These are phyloP conservation scores for Erysimum cheiranthoides DNA, from an alignment of 345 rosid species.

Conservation along the genomic window DNA sequence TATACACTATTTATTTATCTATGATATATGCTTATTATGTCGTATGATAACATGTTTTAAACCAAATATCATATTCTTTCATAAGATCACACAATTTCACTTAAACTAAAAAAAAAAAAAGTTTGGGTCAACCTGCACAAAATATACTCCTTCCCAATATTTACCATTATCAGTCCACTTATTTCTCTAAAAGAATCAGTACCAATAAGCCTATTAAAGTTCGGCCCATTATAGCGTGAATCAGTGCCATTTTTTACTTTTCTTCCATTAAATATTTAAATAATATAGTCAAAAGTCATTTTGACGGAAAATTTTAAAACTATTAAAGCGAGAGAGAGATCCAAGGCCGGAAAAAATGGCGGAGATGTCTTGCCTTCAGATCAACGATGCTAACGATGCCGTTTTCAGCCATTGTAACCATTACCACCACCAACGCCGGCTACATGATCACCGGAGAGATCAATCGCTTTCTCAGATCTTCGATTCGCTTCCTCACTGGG, in stretches of 20 bases:
- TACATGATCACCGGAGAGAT: conserved; percentile 31
- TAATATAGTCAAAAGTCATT: background rate
- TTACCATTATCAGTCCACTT: background rate
- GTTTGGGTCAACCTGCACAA: background rate
- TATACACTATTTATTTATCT: background rate
- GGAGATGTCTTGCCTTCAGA: conserved; percentile 54
- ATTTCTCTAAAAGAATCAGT: background rate
- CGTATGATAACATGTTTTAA: background rate
- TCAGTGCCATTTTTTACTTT: background rate
- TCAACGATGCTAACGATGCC: conserved; percentile 46
- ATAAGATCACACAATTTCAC: background rate
- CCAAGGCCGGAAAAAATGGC: conserved; percentile 45
- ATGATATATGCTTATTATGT: background rate
- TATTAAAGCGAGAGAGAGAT: background rate
- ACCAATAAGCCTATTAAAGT: conserved; percentile 5
- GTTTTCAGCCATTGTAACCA: conserved; percentile 33
- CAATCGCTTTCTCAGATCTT: conserved; percentile 36
- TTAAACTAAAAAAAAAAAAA: background rate
- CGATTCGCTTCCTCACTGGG: conserved; percentile 52
- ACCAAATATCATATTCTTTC: background rate
- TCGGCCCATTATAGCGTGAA: background rate
- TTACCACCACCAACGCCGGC: conserved; percentile 39
- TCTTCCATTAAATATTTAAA: background rate
- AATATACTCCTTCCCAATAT: background rate
- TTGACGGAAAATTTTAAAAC: background rate